phyloP scores from a whole-genome alignment of 352 stramenopile species.

The Phytophthora uliginosa region DNA sequence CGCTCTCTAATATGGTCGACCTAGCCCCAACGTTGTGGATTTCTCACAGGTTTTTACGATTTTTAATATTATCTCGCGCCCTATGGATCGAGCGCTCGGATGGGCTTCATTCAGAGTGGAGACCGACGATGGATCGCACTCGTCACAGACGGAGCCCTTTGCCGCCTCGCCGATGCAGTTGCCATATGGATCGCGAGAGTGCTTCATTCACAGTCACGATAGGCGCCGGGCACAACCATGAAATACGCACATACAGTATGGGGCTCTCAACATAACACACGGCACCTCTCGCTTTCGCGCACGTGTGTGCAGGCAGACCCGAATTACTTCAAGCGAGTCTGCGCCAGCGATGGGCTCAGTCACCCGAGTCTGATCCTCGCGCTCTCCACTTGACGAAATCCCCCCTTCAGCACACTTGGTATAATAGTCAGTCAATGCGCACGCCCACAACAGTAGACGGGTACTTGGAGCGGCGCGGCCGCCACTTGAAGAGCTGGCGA shows the following conservation, averaged over 20 bases:
- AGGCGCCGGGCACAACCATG: conserved; percentile 26
- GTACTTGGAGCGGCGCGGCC: conserved; percentile 69
- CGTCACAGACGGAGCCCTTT: conserved; percentile 8
- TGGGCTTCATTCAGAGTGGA: conserved; percentile 8
- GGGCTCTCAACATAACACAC: conserved; percentile 27
- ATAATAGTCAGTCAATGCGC: conserved; percentile 11
- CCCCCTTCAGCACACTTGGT: not conserved
- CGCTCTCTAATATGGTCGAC: too few species aligned
- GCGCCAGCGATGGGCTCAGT: conserved; percentile 19
- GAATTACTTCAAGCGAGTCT: conserved; percentile 25
- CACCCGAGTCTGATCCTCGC: not conserved
- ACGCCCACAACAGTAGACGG: conserved; percentile 27
- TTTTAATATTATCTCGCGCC: too few species aligned
- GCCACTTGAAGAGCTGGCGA: conserved; percentile 78
- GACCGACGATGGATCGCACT: conserved; percentile 2
- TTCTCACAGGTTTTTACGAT: too few species aligned
- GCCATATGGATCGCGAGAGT: conserved; percentile 29
- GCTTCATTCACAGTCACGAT: conserved; percentile 25
- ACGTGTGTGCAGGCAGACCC: conserved; percentile 17
- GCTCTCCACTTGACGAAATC: conserved; percentile 30
- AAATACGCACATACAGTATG: conserved; percentile 17
- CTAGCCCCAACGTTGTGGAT: too few species aligned
- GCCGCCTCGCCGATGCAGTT: conserved; percentile 9
- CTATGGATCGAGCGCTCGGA: conserved; percentile 25
- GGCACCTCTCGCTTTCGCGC: conserved; percentile 9